These are phyloP conservation scores for Ceratopteris richardii DNA, from an alignment of 75 land plant genomes.

Conservation along the genomic window DNA sequence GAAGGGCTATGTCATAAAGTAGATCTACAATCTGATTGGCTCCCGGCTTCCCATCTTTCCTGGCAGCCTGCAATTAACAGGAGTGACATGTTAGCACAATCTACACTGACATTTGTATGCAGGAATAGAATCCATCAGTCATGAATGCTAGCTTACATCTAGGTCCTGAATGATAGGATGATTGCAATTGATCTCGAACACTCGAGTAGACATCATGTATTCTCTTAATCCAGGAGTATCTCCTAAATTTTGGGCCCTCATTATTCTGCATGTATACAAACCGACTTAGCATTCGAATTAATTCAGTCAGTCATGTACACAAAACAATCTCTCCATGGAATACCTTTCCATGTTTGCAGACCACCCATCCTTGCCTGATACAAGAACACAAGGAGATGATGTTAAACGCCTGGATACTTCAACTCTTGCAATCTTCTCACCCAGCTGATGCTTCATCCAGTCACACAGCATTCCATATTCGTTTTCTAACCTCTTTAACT, in stretches of 20 bases:
- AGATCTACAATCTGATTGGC: constrained; percentile 81
- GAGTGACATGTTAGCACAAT: not conserved
- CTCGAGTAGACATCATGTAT: constrained; percentile 66
- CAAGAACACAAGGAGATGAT: constrained; percentile 94
- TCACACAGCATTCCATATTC: constrained; percentile 81
- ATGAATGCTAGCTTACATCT: constrained; percentile 34
- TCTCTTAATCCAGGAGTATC: constrained; percentile 46
- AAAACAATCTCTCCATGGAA: not conserved
- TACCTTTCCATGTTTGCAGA: constrained; percentile 99
- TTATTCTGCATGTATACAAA: constrained; percentile 36
- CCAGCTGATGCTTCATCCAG: constrained; percentile 88
- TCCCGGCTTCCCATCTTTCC: constrained; percentile 14
- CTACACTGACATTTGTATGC: not conserved
- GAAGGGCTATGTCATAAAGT: constrained; percentile 72
- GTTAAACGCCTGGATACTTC: constrained; percentile 75
- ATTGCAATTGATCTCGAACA: constrained; percentile 79
- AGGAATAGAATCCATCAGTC: not conserved
- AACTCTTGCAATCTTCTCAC: constrained; percentile 91
- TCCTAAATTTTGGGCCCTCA: constrained; percentile 79
- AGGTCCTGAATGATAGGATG: constrained; percentile 66
- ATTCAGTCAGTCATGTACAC: not conserved
- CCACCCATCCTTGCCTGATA: constrained; percentile 96
- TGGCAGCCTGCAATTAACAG: constrained; percentile 4
- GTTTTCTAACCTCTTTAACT: constrained; percentile 65
- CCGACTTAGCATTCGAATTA: not conserved